phyloP scores from a whole-genome alignment of 495 filamentous ascomycete species.

The Trichoderma virens region DNA sequence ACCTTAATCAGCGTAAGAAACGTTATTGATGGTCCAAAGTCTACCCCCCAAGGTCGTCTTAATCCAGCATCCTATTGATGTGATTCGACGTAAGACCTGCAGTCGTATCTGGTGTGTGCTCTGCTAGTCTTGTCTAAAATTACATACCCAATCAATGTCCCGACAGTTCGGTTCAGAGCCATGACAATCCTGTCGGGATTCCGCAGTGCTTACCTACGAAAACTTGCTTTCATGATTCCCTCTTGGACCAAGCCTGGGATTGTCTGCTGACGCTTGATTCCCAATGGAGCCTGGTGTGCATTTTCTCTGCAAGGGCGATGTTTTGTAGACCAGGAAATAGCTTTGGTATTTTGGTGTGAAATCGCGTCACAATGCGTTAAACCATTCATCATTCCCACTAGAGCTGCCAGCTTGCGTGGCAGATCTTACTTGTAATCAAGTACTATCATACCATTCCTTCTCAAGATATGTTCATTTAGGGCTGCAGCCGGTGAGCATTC shows the following conservation, averaged over 20 bases:
- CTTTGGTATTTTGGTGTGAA: too few species aligned
- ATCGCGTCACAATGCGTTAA: too few species aligned
- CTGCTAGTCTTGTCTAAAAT: too few species aligned
- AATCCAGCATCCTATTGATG: neutral
- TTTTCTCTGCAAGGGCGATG: too few species aligned
- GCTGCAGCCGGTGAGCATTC: neutral
- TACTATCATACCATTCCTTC: neutral
- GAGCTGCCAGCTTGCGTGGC: neutral
- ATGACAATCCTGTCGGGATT: too few species aligned
- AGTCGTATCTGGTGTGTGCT: neutral
- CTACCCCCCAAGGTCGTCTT: neutral
- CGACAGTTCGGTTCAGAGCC: too few species aligned
- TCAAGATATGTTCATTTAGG: neutral
- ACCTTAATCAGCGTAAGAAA: neutral
- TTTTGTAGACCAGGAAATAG: too few species aligned
- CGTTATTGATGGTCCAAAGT: neutral
- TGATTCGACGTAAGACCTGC: neutral
- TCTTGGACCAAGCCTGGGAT: too few species aligned
- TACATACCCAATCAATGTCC: too few species aligned
- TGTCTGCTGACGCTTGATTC: too few species aligned
- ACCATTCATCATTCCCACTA: neutral
- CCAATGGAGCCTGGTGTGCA: too few species aligned
- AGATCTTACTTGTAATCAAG: neutral
- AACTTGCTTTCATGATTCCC: neutral
- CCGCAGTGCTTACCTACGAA: neutral